Evolutionary conservation across 176 grass and related monocot genomes (phyloP), one percentile per base, ranked within the genome.

Genomic region (Musa beccarii): DNA sequence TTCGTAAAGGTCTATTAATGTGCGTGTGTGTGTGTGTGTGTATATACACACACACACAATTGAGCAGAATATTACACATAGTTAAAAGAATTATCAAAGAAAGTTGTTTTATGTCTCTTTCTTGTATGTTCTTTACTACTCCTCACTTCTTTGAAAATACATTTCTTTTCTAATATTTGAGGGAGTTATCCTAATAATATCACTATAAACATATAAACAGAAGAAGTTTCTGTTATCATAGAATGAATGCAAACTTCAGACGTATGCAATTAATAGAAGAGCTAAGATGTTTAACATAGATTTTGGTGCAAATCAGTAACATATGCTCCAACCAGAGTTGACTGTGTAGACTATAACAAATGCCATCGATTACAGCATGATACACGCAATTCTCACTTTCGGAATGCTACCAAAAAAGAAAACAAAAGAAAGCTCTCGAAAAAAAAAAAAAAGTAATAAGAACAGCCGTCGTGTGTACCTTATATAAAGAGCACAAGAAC

Each of bases 401-500:
- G 3, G 12, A 26, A 66, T 11, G 24, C 21, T 66, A 66, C 21
- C 10, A 12, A 23, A 25, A 66, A 13, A 54, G 2, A 12, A 11
- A 68, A 84, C 54, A 55, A 9, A 59, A 23, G 22, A n/a, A 53
- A 68, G n/a, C 71, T 26, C 74, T 49, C 4, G 1, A 66, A 19
- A 56, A 24, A 11, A 1, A 50, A 55, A 29, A 51, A 72, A 59
- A 72, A 23, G 17, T 19, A 3, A 43, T 43, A 43, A 6, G 5
- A 43, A 43, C 34, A 43, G 34, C 34, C 34, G 34, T 5, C 34
- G 34, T 43, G 3, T 22, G 5, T 73, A 98, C 95, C 95, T 98
- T 66, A 98, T 74, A 82, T 98, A 98, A 13, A 98, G 86, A 20
- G 95, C 95, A 78, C 90, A 98, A 17, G 95, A 87, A n/a, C 87